phyloP scores from a whole-genome alignment of 306 rosid genomes.

The Notholithocarpus densiflorus region DNA sequence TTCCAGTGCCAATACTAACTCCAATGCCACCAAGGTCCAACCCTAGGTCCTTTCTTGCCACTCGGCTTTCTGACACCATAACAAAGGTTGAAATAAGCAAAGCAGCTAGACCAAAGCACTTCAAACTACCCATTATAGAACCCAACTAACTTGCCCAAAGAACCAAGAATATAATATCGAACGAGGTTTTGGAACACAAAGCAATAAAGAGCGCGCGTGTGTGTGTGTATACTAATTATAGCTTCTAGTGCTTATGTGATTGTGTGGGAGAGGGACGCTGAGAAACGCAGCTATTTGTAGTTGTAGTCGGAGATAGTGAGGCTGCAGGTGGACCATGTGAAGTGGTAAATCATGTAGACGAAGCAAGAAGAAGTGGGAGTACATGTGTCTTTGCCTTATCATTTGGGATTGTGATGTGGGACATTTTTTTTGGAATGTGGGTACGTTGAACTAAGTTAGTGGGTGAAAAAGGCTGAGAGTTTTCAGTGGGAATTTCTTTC shows the following conservation, averaged over 20 bases:
- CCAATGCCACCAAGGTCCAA: constrained; percentile 63
- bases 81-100: constrained; percentile 34
- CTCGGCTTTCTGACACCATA: constrained; percentile 41
- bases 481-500: constrained; percentile 11
- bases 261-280: not conserved
- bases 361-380: constrained; percentile 30
- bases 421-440: not conserved
- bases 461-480: not conserved
- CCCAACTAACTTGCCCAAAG: constrained; percentile 17
- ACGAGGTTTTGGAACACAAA: not conserved
- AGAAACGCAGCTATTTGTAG: constrained; percentile 29
- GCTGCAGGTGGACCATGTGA: constrained; percentile 15
- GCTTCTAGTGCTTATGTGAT: not conserved
- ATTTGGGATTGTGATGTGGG: not conserved
- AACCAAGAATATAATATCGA: not conserved
- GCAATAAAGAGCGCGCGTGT: not conserved
- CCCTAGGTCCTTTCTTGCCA: constrained; percentile 59
- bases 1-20: constrained; percentile 48
- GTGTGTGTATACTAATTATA: not conserved
- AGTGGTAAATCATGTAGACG: constrained; percentile 5
- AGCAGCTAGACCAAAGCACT: constrained; percentile 26
- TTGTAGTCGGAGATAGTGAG: not conserved
- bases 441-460: not conserved
- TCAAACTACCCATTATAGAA: constrained; percentile 4
- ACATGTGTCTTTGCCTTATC: constrained; percentile 10